phyloP scores from a whole-genome alignment of 371 early-diverging fungal species.

The Mucor lusitanicus region DNA sequence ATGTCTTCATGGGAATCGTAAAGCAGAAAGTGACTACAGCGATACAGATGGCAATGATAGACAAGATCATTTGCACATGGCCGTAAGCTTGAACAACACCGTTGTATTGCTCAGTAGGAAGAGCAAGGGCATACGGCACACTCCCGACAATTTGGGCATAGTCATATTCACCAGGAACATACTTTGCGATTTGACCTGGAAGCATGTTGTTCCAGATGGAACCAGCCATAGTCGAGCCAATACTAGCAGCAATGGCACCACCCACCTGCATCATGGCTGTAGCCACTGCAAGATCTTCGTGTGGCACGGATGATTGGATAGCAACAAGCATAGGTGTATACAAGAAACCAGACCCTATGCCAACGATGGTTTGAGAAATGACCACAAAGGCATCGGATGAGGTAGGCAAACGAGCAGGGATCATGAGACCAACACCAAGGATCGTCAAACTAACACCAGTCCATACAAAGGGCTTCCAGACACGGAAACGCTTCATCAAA shows the following conservation, averaged over 20 bases:
- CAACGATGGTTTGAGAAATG: constrained; percentile 40
- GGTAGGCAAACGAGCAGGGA: constrained; percentile 41
- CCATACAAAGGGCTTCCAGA: constrained; percentile 55
- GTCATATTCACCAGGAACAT: constrained; percentile 45
- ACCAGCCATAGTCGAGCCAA: constrained; percentile 42
- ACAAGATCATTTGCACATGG: constrained; percentile 31
- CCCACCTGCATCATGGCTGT: constrained; percentile 38
- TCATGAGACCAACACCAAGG: constrained; percentile 43
- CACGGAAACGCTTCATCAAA: constrained; percentile 45
- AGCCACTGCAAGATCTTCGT: constrained; percentile 35
- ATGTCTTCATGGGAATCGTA: constrained; percentile 33
- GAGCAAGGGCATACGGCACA: constrained; percentile 22
- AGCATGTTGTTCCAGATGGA: constrained; percentile 43
- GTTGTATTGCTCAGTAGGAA: constrained; percentile 36
- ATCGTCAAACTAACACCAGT: constrained; percentile 60
- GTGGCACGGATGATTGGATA: constrained; percentile 38
- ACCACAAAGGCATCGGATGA: constrained; percentile 38
- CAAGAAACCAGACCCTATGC: constrained; percentile 41
- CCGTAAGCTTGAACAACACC: constrained; percentile 33
- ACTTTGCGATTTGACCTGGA: constrained; percentile 28
- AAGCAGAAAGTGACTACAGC: constrained; percentile 27
- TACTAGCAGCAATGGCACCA: constrained; percentile 34
- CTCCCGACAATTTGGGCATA: constrained; percentile 21
- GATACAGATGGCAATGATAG: constrained; percentile 34
- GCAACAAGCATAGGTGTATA: constrained; percentile 32